Conservation (phyloP, 169 alveolate genomes). For the Perkinsus marinus region DNA sequence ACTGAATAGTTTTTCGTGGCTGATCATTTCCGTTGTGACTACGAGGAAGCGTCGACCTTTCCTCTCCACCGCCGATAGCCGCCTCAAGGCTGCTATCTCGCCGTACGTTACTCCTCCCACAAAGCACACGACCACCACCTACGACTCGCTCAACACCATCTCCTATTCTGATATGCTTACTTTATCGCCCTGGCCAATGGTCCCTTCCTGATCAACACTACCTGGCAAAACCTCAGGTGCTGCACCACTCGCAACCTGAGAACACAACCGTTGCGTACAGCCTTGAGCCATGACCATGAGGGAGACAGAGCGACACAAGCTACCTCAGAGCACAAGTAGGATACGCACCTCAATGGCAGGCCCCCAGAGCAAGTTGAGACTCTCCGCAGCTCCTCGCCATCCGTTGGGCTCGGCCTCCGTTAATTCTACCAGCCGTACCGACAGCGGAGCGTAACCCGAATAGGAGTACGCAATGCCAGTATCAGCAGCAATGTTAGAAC, state of each 20-base stretch:
- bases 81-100: conserved; percentile 54
- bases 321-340: no score
- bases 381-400: neutral
- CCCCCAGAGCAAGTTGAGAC: neutral
- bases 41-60: conserved; percentile 23
- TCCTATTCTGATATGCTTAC: conserved; percentile 4
- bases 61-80: conserved; percentile 27
- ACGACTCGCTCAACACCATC: conserved; percentile 22
- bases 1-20: conserved; percentile 5
- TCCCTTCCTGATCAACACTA: neutral
- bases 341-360: neutral
- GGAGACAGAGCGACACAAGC: neutral
- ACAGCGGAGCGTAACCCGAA: conserved; percentile 55
- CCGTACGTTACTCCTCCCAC: conserved; percentile 59
- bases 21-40: conserved; percentile 26
- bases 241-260: conserved; percentile 34
- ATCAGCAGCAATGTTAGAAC: neutral
- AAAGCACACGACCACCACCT: conserved; percentile 6
- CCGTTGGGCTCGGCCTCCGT: conserved; percentile 8
- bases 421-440: conserved; percentile 39
- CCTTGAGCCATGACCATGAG: no score
- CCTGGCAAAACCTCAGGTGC: conserved; percentile 15
- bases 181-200: conserved; percentile 13
- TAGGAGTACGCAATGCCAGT: conserved; percentile 28
- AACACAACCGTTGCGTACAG: neutral